Percentiles rank a stretch among this genome's conserved stretches.
Evolutionary conservation across 1,284 basidiomycete genomes (phyloP).

Genomic region (Trichosporon coremiiforme): DNA sequence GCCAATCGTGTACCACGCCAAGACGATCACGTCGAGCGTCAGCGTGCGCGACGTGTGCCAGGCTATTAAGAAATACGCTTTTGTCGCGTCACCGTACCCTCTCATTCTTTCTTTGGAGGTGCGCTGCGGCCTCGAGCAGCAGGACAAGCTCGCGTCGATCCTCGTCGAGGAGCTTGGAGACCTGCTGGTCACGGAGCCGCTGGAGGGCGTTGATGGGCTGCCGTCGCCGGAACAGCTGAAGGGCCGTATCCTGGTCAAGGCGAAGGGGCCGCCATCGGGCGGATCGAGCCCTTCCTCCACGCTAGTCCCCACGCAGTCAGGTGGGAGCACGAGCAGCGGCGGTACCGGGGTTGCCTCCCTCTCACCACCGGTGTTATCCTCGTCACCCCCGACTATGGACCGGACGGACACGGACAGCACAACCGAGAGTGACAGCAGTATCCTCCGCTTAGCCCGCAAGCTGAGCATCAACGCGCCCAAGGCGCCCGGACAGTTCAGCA

Average conservation of each 20-base stretch:
- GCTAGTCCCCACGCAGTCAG: neutral
- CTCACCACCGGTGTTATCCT: slow-evolving; percentile 3
- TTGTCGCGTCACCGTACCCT: slow-evolving; percentile 89
- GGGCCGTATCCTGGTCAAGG: slow-evolving; percentile 82
- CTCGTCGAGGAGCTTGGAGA: slow-evolving; percentile 79
- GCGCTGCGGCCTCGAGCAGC: slow-evolving; percentile 80
- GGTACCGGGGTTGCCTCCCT: neutral
- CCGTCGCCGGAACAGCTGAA: slow-evolving; percentile 88
- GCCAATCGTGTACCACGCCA: slow-evolving; percentile 86
- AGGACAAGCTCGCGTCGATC: slow-evolving; percentile 77
- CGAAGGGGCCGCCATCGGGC: slow-evolving; percentile 39
- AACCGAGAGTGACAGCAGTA: slow-evolving; percentile 51
- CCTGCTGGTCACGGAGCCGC: slow-evolving; percentile 67
- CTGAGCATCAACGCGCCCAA: slow-evolving; percentile 34
- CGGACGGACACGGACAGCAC: slow-evolving; percentile 40
- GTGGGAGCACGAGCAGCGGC: neutral
- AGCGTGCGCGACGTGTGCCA: slow-evolving; percentile 79
- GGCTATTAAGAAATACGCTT: slow-evolving; percentile 89
- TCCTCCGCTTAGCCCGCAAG: slow-evolving; percentile 42
- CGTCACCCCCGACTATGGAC: slow-evolving; percentile 14
- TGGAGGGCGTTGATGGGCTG: slow-evolving; percentile 59
- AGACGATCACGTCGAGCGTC: slow-evolving; percentile 86
- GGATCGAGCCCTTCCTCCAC: neutral
- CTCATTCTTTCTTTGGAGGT: slow-evolving; percentile 94
- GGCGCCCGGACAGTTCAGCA: slow-evolving; percentile 65